Evolutionary conservation across 2,329 filamentous ascomycete species (phyloP).

Genomic region (Botrytis galanthina): DNA sequence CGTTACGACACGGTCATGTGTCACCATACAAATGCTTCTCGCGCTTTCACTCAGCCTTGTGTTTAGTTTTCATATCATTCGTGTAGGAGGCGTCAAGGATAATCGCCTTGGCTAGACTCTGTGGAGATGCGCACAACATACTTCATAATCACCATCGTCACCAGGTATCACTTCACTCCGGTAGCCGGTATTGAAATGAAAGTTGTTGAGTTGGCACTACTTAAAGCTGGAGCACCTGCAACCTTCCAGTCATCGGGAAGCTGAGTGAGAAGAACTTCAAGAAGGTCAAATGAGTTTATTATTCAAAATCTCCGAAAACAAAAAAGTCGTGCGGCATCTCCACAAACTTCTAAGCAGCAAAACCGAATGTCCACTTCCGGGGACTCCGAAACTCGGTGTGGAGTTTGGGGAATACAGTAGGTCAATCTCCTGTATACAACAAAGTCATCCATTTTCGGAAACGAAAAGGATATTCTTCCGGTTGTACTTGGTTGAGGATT

Average conservation of each 20-base stretch:
- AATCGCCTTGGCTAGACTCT: background rate
- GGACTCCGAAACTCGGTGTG: background rate
- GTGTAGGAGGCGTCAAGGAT: slow-evolving; percentile 3
- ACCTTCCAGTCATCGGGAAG: background rate
- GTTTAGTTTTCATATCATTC: slow-evolving; percentile 1
- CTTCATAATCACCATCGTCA: background rate
- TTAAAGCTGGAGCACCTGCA: background rate
- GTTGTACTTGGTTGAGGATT: background rate
- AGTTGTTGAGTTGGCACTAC: background rate
- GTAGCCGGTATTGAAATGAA: background rate
- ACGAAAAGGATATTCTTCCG: background rate
- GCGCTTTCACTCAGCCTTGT: slow-evolving; percentile 1
- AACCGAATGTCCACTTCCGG: background rate
- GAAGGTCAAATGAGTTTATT: background rate
- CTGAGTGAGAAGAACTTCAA: background rate
- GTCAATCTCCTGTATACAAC: background rate
- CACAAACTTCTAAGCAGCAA: background rate
- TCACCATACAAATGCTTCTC: background rate
- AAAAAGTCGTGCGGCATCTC: background rate
- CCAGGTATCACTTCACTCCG: slow-evolving; percentile 10
- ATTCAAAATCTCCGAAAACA: background rate
- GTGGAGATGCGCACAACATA: slow-evolving; percentile 7
- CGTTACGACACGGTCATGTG: background rate
- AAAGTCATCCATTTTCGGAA: background rate
- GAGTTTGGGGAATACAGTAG: background rate